Conservation (phyloP, 164 flowering plant genomes). For the Kalanchoe fedtschenkoi region DNA sequence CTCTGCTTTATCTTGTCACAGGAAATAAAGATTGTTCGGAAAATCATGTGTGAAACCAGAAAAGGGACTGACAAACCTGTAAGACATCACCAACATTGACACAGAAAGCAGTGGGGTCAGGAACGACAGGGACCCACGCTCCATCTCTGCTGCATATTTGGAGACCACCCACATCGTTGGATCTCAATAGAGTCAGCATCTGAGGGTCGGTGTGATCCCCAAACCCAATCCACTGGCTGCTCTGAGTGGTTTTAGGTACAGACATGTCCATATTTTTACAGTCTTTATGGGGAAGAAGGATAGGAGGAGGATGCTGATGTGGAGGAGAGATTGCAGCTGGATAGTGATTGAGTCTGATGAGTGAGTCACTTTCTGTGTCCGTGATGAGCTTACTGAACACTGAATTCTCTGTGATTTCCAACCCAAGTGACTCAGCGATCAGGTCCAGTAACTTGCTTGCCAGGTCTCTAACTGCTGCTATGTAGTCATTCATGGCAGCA, state of each 20-base stretch:
- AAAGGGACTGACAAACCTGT: conserved; percentile 29
- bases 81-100: conserved; percentile 57
- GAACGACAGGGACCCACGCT: conserved; percentile 51
- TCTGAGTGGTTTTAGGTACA: neutral
- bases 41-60: neutral
- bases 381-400: conserved; percentile 35
- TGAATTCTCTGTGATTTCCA: conserved; percentile 24
- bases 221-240: conserved; percentile 30
- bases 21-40: neutral
- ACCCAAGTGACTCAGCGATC: conserved; percentile 31
- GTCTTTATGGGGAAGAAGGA: conserved; percentile 11
- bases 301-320: too few relatives aligned
- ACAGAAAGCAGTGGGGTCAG: conserved; percentile 47
- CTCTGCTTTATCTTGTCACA: neutral
- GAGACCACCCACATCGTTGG: conserved; percentile 55
- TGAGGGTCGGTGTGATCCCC: conserved; percentile 76
- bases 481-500: conserved; percentile 25
- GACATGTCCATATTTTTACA: conserved; percentile 8
- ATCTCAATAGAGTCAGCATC: conserved; percentile 49
- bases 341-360: conserved; percentile 50
- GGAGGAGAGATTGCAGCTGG: conserved; percentile 8
- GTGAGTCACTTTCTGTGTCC: conserved; percentile 34
- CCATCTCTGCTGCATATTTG: conserved; percentile 38
- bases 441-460: conserved; percentile 43
- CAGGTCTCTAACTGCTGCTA: conserved; percentile 23